Conservation (phyloP, 2,329 filamentous ascomycete species). For the Venturia asperata region DNA sequence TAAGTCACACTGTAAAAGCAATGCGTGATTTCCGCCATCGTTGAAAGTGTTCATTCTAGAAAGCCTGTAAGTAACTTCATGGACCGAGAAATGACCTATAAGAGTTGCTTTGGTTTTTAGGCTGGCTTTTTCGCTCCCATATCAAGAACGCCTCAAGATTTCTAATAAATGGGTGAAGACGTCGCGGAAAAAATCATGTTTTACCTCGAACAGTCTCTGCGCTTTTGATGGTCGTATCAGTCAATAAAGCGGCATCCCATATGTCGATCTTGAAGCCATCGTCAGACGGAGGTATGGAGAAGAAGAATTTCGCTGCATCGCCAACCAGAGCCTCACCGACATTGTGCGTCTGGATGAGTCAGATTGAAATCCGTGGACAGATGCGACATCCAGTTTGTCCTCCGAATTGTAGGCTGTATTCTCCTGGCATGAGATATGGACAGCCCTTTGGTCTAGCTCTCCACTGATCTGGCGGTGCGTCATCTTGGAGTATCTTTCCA, state of each 20-base stretch:
- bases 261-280: slow-evolving; percentile 55
- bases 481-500: background rate
- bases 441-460: background rate
- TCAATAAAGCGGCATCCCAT: slow-evolving; percentile 47
- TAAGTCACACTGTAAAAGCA: too few relatives aligned
- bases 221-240: slow-evolving; percentile 21
- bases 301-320: slow-evolving; percentile 49
- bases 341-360: slow-evolving; percentile 42
- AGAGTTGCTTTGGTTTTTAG: too few relatives aligned
- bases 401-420: slow-evolving; percentile 32
- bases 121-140: too few relatives aligned
- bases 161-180: too few relatives aligned
- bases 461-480: background rate
- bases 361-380: slow-evolving; percentile 48
- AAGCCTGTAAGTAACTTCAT: too few relatives aligned
- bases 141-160: too few relatives aligned
- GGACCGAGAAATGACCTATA: too few relatives aligned
- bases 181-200: too few relatives aligned
- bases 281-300: slow-evolving; percentile 47
- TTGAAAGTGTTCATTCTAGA: too few relatives aligned
- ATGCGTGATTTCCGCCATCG: too few relatives aligned
- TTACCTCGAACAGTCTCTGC: too few relatives aligned
- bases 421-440: slow-evolving; percentile 31
- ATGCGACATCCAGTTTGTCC: background rate
- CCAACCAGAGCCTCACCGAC: slow-evolving; percentile 47